Base-by-base conservation (phyloP, 164 flowering plant genomes). In the Berberis vulgaris region DNA sequence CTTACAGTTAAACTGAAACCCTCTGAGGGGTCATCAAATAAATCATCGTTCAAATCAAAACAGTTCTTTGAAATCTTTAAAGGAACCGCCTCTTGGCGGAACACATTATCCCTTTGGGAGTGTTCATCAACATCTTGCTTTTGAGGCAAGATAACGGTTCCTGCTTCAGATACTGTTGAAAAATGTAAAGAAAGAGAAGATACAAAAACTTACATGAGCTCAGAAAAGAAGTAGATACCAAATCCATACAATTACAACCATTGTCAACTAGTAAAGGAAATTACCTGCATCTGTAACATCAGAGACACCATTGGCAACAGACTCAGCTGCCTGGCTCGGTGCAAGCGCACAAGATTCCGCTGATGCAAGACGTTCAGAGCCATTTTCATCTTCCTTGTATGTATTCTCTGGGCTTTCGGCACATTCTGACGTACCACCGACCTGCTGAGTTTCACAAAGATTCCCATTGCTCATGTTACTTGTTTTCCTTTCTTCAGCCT, bases 271-370 rank as follows among this genome's bases (percentile, higher is more conserved):
- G 43, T 38, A 12, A 42, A 57, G 42, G 43, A 47, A 47, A 9
- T 54, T 83, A 89, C 97, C 83, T n/a, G 95, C 91, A 80, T 82
- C 84, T 59, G 44, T 47, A 39, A 53, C 74, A 70, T 86, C 86
- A 71, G 74, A 65, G 68, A 82, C 78, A 64, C 90, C 91, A 68
- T 88, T 78, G 44, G 86, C 83, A 80, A 85, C 77, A 73, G 83
- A 84, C 60, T 85, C 97, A 3, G 91, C 93, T 67, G 89, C 97
- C 76, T 76, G 76, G 63, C 70, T 83, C 77, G 86, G 72, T 11
- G 93, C 94, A 53, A 43, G 46, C 6, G 97, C 91, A 83, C 87
- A 84, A 8, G 93, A 91, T 79, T 89, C 93, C 11, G 96, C 98
- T 44, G 92, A 90, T 43, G 69, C 79, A 67, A 78, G 65, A 45